These are phyloP conservation scores for Apophysomyces elegans DNA, from an alignment of 371 early-diverging fungal genomes.

Conservation along the genomic window DNA sequence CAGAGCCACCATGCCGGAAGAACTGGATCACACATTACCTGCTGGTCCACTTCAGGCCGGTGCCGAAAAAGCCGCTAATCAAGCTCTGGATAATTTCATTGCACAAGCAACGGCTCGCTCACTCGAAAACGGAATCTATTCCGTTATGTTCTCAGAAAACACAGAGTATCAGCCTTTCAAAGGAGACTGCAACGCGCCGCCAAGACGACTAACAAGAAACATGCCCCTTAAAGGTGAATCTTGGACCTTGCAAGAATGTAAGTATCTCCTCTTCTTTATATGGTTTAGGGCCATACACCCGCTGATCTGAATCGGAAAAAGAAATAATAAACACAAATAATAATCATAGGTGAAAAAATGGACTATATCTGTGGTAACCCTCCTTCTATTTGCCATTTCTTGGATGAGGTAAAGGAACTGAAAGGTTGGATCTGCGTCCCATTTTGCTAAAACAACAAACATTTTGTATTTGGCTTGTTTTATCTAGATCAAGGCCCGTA, in stretches of 20 bases:
- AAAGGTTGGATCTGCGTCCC: neutral
- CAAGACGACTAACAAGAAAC: constrained; percentile 47
- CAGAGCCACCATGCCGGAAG: constrained; percentile 32
- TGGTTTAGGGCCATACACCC: no score
- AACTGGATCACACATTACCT: neutral
- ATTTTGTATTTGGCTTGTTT: neutral
- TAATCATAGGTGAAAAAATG: constrained; percentile 47
- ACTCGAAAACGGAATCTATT: constrained; percentile 45
- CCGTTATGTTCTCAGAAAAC: constrained; percentile 51
- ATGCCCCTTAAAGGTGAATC: constrained; percentile 60
- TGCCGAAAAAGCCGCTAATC: constrained; percentile 23
- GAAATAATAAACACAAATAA: neutral
- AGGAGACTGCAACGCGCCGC: constrained; percentile 63
- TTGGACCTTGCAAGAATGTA: constrained; percentile 66
- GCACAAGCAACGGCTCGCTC: constrained; percentile 25
- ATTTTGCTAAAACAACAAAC: neutral
- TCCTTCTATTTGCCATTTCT: constrained; percentile 67
- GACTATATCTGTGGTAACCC: constrained; percentile 74
- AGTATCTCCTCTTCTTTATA: constrained; percentile 12
- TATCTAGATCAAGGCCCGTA: constrained; percentile 43
- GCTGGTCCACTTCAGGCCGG: constrained; percentile 30
- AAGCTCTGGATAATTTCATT: constrained; percentile 24
- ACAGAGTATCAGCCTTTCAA: constrained; percentile 59
- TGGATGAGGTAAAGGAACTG: constrained; percentile 28
- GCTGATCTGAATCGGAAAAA: neutral